phyloP scores from a whole-genome alignment of 2,329 filamentous ascomycete species.

The Fusarium sp. region DNA sequence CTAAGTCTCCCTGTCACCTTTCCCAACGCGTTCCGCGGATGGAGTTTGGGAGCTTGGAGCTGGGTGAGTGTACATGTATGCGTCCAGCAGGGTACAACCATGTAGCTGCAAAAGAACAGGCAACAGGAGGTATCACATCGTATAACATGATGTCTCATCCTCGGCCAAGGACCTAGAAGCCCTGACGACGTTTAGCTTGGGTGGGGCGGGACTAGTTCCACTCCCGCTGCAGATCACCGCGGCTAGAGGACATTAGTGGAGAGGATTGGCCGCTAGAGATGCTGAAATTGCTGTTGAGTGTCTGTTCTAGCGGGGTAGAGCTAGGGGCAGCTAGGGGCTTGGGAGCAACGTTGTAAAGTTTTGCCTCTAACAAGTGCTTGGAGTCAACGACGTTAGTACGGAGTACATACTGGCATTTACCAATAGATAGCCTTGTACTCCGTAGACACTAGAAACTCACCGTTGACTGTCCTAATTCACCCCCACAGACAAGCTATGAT shows the following conservation, averaged over 20 bases:
- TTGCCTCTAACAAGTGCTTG: not conserved
- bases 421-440: not conserved
- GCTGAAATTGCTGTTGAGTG: not conserved
- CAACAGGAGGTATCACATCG: not conserved
- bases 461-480: not conserved
- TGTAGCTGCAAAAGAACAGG: not conserved
- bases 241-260: not conserved
- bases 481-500: not conserved
- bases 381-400: not conserved
- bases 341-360: not conserved
- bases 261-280: not conserved
- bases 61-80: not conserved
- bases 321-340: not conserved
- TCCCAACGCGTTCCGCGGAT: not conserved
- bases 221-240: slow-evolving; percentile 1
- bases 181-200: not conserved
- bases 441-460: not conserved
- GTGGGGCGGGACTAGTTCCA: not conserved
- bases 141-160: not conserved
- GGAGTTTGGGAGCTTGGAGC: not conserved
- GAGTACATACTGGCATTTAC: not conserved
- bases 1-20: not conserved
- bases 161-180: not conserved
- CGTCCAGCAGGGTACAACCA: not conserved
- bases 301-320: not conserved